Evolutionary conservation across 805 yeast genomes (phyloP), one percentile per base, ranked within the genome.

Genomic region (Komagataella ulmi): DNA sequence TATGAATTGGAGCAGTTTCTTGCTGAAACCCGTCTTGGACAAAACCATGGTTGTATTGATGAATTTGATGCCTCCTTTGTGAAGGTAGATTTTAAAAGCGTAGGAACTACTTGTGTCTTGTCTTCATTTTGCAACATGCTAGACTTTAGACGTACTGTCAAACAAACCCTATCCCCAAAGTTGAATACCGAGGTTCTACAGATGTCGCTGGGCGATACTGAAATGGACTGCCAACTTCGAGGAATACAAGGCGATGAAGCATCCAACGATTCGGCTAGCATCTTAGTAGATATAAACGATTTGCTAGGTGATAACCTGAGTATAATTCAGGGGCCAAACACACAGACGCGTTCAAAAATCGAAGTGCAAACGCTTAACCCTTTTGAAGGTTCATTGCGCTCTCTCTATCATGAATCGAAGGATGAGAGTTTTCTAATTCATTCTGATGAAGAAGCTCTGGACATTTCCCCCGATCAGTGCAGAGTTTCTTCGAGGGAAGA

Each of bases 181-280:
- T 54, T 58, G 17, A 57, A 54, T 21, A 55, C 54, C 23, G 61
- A 67, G 50, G 59, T 73, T 51, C 65, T 64, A 23, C 59, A 61
- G 17, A 51, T 61, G 7, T 64, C 65, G 7, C 58, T 69, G 44
- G 63, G 61, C 30, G 69, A 64, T 21, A 52, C 72, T 24, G 77
- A 73, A 30, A 30, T 30, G 14, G 40, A 30, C 40, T 30, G 40
- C n/a, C 12, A 30, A 30, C 40, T 30, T 30, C 40, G 40, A 30
- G 40, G 40, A 10, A 30, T 30, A 30, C 40, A 10, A 30, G 8
- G 40, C 14, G 40, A 7, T 30, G 40, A 10, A 12, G n/a, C 40
- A 3, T 30, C 40, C n/a, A 10, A 30, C 14, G 10, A 30, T 30
- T 30, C 40, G 14, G 14, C 23, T 4, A 10, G 40, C 40, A 30